A percentile compares a stretch with the other conserved stretches of the same genome.
These are phyloP conservation scores for Chalaropsis ovoidea DNA, from an alignment of 2,329 filamentous ascomycete species.

Conservation along the genomic window DNA sequence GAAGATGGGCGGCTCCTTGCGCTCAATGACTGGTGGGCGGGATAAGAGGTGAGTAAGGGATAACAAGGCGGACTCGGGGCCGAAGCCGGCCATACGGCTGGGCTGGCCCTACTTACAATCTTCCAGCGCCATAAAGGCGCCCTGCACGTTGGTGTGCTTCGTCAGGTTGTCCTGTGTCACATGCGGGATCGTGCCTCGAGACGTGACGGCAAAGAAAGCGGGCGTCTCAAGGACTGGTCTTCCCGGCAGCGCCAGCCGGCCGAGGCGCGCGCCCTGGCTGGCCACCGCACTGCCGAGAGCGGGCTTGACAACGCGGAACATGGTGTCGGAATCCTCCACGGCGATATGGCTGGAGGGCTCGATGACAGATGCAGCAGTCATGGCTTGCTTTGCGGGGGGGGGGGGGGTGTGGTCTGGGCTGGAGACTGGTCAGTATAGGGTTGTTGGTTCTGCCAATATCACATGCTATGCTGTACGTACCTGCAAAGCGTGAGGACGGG, in stretches of 20 bases:
- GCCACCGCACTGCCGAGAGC: slow-evolving; percentile 30
- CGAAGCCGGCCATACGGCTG: not conserved
- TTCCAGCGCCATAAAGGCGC: slow-evolving; percentile 74
- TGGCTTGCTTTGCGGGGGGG: not conserved
- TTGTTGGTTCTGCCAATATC: slow-evolving; percentile 9
- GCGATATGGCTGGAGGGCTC: not conserved
- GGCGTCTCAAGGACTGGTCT: slow-evolving; percentile 68
- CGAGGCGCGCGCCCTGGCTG: slow-evolving; percentile 51
- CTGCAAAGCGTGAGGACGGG: not conserved
- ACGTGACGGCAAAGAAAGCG: slow-evolving; percentile 68
- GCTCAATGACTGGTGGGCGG: slow-evolving; percentile 43
- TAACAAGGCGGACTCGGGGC: not conserved
- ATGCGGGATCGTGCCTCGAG: slow-evolving; percentile 77
- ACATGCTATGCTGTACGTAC: not conserved
- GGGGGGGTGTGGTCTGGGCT: not conserved
- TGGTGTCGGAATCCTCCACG: not conserved
- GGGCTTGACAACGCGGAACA: slow-evolving; percentile 41
- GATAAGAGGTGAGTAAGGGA: slow-evolving; percentile 10
- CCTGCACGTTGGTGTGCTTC: slow-evolving; percentile 54
- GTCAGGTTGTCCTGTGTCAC: slow-evolving; percentile 73
- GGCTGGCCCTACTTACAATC: slow-evolving; percentile 58
- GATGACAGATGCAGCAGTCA: not conserved
- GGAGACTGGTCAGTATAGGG: not conserved
- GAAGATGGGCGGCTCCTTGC: slow-evolving; percentile 42
- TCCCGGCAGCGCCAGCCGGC: slow-evolving; percentile 51